phyloP scores from a whole-genome alignment of 495 filamentous ascomycete genomes.

The Xylaria flabelliformis region DNA sequence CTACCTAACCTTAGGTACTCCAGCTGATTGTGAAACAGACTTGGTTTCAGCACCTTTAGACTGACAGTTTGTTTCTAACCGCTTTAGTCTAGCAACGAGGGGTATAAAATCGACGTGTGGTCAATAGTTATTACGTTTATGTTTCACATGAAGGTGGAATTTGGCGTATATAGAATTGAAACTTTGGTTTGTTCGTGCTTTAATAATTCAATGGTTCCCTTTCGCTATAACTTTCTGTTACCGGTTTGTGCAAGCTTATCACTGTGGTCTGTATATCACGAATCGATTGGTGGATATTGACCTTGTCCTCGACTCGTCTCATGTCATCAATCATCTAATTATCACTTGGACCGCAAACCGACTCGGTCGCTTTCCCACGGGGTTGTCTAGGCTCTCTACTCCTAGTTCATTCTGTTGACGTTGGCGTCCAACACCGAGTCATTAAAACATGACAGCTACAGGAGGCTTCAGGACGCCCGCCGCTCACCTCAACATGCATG shows the following conservation, averaged over 20 bases:
- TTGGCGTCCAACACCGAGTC: neutral
- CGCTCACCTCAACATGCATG: neutral
- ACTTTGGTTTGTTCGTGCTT: neutral
- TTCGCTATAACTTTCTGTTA: neutral
- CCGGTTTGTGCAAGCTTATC: neutral
- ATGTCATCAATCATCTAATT: neutral
- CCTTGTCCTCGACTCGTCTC: neutral
- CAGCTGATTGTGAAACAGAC: conserved; percentile 22
- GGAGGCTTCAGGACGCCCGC: neutral
- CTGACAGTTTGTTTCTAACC: neutral
- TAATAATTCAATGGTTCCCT: neutral
- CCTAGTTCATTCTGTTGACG: neutral
- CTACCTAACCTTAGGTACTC: neutral
- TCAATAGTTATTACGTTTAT: neutral
- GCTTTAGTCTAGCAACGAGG: neutral
- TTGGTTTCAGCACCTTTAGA: conserved; percentile 18
- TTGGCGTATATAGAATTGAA: neutral
- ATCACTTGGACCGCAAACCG: neutral
- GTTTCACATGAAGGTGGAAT: neutral
- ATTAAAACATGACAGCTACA: neutral
- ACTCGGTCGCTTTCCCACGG: neutral
- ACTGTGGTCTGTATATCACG: neutral
- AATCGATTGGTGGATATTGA: conserved; percentile 2
- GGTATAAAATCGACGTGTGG: neutral
- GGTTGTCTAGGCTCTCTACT: neutral